These are phyloP conservation scores for Saccharomycopsis malanga DNA, from an alignment of 805 yeast genomes.

Conservation along the genomic window DNA sequence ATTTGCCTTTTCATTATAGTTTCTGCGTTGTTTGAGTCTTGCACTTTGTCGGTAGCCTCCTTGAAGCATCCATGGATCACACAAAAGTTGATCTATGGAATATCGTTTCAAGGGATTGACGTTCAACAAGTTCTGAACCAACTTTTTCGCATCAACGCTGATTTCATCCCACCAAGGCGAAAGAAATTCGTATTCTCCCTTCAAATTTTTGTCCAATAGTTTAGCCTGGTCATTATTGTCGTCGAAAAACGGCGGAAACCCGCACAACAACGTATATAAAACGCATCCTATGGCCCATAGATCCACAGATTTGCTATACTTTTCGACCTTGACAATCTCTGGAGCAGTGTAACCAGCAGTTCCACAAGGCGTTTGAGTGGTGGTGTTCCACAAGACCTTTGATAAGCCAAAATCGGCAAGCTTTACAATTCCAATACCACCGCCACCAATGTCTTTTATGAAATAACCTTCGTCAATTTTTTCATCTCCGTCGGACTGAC, in stretches of 20 bases:
- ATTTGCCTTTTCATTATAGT: constrained; percentile 3
- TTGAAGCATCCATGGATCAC: constrained; percentile 56
- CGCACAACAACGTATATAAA: constrained; percentile 59
- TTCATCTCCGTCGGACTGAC: constrained; percentile 51
- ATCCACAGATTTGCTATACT: constrained; percentile 60
- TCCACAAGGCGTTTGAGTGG: constrained; percentile 67
- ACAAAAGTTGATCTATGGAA: constrained; percentile 56
- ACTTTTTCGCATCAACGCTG: constrained; percentile 58
- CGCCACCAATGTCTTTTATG: constrained; percentile 48
- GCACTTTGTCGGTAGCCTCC: neutral
- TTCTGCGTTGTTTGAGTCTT: neutral
- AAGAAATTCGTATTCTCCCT: constrained; percentile 67
- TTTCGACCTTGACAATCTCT: constrained; percentile 54
- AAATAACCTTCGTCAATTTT: constrained; percentile 60
- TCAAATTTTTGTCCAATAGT: constrained; percentile 59
- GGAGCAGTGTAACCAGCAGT: constrained; percentile 75
- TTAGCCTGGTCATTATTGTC: constrained; percentile 51
- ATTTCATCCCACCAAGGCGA: constrained; percentile 90
- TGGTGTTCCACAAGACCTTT: constrained; percentile 43
- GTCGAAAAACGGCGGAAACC: constrained; percentile 73
- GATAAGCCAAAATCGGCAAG: constrained; percentile 68
- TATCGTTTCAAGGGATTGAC: constrained; percentile 65
- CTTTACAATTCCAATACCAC: constrained; percentile 56
- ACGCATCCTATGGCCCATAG: constrained; percentile 73
- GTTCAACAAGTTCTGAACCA: constrained; percentile 58